Evolutionary conservation across 2,329 filamentous ascomycete species (phyloP), one percentile per base, ranked within the genome.

Genomic region (Colletotrichum plurivorum): DNA sequence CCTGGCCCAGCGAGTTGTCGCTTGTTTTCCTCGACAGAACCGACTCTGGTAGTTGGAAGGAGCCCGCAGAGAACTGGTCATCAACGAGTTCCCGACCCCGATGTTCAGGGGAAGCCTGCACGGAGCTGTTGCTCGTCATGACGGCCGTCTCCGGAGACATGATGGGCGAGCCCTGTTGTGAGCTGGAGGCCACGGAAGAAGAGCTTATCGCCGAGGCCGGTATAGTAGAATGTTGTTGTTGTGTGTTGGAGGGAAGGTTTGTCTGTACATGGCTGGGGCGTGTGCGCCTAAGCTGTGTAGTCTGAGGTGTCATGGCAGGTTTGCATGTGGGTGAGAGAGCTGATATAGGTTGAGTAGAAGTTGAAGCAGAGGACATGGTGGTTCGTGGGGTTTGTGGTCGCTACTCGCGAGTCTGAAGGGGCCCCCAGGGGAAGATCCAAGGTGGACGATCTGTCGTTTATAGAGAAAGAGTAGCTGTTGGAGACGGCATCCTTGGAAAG

Each of bases 1-100:
- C 86, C 70, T 93, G 90, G 55, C 87, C 88, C 75, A 93, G 88
- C 6, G 92, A 90, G 73, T 84, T 89, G 71, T 82, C 81, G 75
- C 89, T 90, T 6, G 88, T 85, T 73, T 88, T 87, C 72, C 84
- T 85, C 62, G 86, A 83, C 71, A 93, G 81, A 53, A 92, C 84
- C n/a, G 93, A 85, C 73, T 95, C 93, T 41, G 93, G 92, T 52
- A 96, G 87, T 75, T 92, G 88, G 71, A 95, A 88, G 63, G 87
- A 87, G 12, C 86, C 80, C 4, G 86, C 83, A 27, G 84, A 77
- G 39, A 82, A 80, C 60, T 83, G 84, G 41, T 84, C 80, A 60
- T 89, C 88, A 12, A 49, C 10, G 63, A 86, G 80, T 51, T 88
- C 87, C 71, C 85, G 83, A 43, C 86, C 87, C 18, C 85, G 84